Conservation (phyloP, 805 yeast species). For the Zygotorulaspora sp. region DNA sequence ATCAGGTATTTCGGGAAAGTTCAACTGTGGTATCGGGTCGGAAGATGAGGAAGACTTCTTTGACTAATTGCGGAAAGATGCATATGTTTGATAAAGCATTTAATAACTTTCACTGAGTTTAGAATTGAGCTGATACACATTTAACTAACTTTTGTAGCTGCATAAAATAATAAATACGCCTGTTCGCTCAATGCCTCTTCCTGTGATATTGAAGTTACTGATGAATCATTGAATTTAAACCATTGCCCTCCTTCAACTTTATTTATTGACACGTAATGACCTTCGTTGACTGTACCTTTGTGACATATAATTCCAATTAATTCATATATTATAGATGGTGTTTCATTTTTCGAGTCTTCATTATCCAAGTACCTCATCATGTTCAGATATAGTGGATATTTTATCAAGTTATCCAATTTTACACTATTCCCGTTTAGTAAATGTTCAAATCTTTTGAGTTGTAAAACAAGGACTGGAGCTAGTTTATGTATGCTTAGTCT, state of each 20-base stretch:
- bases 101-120: no score
- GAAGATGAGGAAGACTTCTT: constrained; percentile 49
- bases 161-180: constrained; percentile 78
- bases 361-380: constrained; percentile 52
- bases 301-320: constrained; percentile 85
- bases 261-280: constrained; percentile 82
- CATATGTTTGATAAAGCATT: no score
- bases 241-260: constrained; percentile 73
- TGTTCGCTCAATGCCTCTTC: constrained; percentile 63
- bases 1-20: constrained; percentile 32
- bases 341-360: constrained; percentile 9
- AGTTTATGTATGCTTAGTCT: constrained; percentile 61
- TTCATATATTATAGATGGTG: constrained; percentile 58
- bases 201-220: constrained; percentile 60
- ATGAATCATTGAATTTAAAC: constrained; percentile 90
- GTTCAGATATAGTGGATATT: constrained; percentile 68
- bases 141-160: constrained; percentile 36
- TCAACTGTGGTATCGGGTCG: constrained; percentile 34
- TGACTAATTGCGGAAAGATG: constrained; percentile 33
- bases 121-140: background rate
- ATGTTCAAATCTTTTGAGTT: constrained; percentile 64
- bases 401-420: constrained; percentile 72
- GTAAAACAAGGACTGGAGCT: constrained; percentile 78
- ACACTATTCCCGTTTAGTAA: constrained; percentile 41
- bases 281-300: constrained; percentile 90